Evolutionary conservation across 768 basidiomycete genomes (phyloP).

Genomic region (Boletellus sp.): DNA sequence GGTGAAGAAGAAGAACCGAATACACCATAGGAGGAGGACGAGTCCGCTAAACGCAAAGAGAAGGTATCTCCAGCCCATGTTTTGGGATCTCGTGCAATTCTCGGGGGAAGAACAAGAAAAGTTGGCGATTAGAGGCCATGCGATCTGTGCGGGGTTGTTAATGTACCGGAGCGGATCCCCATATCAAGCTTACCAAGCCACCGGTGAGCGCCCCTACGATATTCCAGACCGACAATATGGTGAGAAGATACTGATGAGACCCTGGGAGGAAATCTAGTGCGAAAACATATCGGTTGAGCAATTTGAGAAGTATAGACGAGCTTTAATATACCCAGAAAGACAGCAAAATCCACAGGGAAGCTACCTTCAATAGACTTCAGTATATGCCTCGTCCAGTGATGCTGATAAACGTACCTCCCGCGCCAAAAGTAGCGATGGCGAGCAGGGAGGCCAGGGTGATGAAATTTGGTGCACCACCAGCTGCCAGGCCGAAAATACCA

Average conservation of each 20-base stretch:
- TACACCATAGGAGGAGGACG: constrained; percentile 48
- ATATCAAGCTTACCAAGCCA: constrained; percentile 35
- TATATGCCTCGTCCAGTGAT: not conserved
- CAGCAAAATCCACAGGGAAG: constrained; percentile 51
- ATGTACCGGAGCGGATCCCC: not conserved
- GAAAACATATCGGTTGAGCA: not conserved
- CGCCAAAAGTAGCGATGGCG: constrained; percentile 45
- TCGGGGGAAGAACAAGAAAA: constrained; percentile 42
- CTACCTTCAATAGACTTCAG: constrained; percentile 35
- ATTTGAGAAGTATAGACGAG: not conserved
- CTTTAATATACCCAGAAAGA: constrained; percentile 41
- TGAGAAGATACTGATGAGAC: constrained; percentile 56
- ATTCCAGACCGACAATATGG: constrained; percentile 58
- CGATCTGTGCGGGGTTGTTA: constrained; percentile 35
- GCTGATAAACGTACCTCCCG: constrained; percentile 35
- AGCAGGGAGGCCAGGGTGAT: constrained; percentile 45
- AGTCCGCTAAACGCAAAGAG: constrained; percentile 51
- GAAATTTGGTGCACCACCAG: constrained; percentile 47
- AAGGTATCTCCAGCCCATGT: constrained; percentile 67
- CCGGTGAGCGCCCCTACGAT: constrained; percentile 51
- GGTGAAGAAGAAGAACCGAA: constrained; percentile 51
- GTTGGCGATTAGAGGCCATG: constrained; percentile 58
- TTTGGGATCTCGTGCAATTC: constrained; percentile 40
- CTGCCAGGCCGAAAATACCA: constrained; percentile 49
- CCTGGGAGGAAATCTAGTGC: constrained; percentile 47